phyloP scores from a whole-genome alignment of 805 yeast genomes.

The Wickerhamomyces silvicola region DNA sequence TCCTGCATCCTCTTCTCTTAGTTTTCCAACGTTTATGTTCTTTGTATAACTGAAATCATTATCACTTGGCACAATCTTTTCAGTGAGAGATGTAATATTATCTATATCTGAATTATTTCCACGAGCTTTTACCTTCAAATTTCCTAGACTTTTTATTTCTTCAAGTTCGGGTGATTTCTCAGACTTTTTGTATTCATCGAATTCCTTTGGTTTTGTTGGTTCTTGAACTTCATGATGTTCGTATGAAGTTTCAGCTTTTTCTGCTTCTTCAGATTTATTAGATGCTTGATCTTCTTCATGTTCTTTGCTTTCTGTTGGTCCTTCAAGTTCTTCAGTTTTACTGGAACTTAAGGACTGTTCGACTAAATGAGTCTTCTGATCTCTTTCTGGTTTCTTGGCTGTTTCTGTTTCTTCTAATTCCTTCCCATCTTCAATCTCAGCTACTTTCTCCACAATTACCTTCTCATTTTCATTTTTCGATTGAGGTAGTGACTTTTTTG shows the following conservation, averaged over 20 bases:
- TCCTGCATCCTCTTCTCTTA: too few species aligned
- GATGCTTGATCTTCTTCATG: too few species aligned
- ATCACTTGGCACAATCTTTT: too few species aligned
- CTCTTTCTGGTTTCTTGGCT: too few species aligned
- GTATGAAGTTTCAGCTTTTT: slow-evolving; percentile 5
- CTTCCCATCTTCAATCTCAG: slow-evolving; percentile 3
- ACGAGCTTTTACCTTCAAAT: too few species aligned
- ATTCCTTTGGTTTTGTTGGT: slow-evolving; percentile 6
- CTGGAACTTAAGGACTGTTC: neutral
- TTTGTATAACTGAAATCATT: too few species aligned
- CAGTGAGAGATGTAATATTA: too few species aligned
- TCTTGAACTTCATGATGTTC: slow-evolving; percentile 4
- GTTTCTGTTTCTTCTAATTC: slow-evolving; percentile 1
- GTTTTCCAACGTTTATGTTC: too few species aligned
- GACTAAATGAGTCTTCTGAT: slow-evolving; percentile 3
- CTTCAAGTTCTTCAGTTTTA: slow-evolving; percentile 1
- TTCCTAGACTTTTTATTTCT: slow-evolving; percentile 24
- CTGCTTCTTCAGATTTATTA: slow-evolving; percentile 5
- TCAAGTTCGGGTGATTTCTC: slow-evolving; percentile 18
- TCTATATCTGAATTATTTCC: too few species aligned
- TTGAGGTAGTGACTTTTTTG: neutral
- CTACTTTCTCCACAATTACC: slow-evolving; percentile 4
- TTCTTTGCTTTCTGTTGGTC: slow-evolving; percentile 7
- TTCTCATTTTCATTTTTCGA: slow-evolving; percentile 5
- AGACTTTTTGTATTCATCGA: slow-evolving; percentile 20